Evolutionary conservation across 75 land plant genomes (phyloP), one percentile per base, ranked within the genome.

Genomic region (Picea glauca): DNA sequence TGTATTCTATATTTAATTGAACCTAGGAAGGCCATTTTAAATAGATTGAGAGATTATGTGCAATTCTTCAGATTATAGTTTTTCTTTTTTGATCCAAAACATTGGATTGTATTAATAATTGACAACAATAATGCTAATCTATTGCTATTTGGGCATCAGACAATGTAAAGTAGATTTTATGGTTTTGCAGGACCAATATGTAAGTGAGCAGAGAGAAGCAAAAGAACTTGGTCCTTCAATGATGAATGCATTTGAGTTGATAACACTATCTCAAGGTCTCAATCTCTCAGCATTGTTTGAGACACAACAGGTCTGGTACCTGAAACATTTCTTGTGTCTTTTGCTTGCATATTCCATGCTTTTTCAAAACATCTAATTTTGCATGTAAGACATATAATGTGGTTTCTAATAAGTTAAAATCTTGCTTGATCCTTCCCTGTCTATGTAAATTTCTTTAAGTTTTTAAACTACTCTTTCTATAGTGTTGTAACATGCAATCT

Each of bases 231-330:
- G 95, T 26, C 99, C 99, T 20, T 79, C 90, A 35, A 79, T 80
- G 80, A 85, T 94, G 62, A 96, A 96, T 88, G 99, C 99, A 38
- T 96, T 96, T 85, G 99, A 96, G 82, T 80, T 96, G 20, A 96
- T 94, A 74, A 90, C 90, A 78, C 92, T 96, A 13, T 91, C 99
- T 20, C 95, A 96, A 88, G 99, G 99, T n/a, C 77, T 96, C 75
- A 94, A 94, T 67, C 95, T 96, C 65, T 86, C 95, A 59, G 78
- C 91, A 13, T 66, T 96, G 9, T 96, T 96, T 83, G 90, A 91
- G 26, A 87, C 90, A 56, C 85, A 87, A 13, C 79, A 91, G 92
- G 96, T 93, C 58, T 20, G 75, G 17, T 64, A 30, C 14, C 38
- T 3, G 13, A 17, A 8, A 65, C n/a, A 32, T 38, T 66, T 61